These are phyloP conservation scores for Tolypocladium inflatum DNA, from an alignment of 2,329 filamentous ascomycete species.

Conservation along the genomic window DNA sequence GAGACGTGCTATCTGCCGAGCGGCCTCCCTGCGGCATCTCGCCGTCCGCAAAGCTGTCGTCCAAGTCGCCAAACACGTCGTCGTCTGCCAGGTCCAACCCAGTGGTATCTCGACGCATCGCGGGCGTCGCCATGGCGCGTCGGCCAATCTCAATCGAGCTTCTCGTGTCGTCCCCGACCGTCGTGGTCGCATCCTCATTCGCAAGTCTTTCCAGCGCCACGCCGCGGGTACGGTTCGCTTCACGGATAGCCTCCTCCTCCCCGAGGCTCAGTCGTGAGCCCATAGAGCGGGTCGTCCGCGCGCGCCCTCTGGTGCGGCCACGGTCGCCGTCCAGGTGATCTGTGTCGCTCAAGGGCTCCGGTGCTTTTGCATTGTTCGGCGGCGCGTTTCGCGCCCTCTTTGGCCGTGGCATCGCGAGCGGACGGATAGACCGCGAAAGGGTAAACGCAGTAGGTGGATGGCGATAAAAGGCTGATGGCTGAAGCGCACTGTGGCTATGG, in stretches of 20 bases:
- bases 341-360: neutral
- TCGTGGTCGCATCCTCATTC: conserved; percentile 22
- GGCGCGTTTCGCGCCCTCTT: conserved; percentile 6
- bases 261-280: conserved; percentile 8
- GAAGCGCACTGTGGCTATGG: neutral
- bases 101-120: conserved; percentile 30
- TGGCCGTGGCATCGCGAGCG: conserved; percentile 7
- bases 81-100: conserved; percentile 39
- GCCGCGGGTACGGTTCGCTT: conserved; percentile 21
- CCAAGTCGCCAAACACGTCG: conserved; percentile 36
- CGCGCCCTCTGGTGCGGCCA: conserved; percentile 11
- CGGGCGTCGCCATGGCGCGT: conserved; percentile 22
- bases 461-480: neutral
- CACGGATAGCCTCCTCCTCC: conserved; percentile 16
- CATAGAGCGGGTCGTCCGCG: conserved; percentile 7
- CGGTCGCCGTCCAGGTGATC: conserved; percentile 13
- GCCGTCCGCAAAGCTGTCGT: conserved; percentile 32
- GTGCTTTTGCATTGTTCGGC: neutral
- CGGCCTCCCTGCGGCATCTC: conserved; percentile 21
- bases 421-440: neutral
- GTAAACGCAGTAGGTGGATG: too few relatives aligned
- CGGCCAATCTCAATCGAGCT: conserved; percentile 28
- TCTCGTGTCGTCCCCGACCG: conserved; percentile 15
- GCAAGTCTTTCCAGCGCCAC: conserved; percentile 25
- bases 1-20: conserved; percentile 34